A percentile compares a stretch with the other conserved stretches of the same genome.
Conservation (phyloP, 306 rosid species). For the Fagus sylvatica region DNA sequence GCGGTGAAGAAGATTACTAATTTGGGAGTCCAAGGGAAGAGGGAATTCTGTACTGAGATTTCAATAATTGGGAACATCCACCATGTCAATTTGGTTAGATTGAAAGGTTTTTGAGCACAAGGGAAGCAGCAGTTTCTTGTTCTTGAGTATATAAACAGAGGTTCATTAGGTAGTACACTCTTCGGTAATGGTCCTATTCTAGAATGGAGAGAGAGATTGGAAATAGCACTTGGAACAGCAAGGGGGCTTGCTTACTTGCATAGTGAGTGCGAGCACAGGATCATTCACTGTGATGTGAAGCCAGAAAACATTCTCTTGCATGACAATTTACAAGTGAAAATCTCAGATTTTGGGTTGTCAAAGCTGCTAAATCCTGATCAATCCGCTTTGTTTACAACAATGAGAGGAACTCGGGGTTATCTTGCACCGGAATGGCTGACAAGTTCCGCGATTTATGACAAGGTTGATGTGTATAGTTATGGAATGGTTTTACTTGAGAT, state of each 20-base stretch:
- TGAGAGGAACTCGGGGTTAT: constrained; percentile 93
- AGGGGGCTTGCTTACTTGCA: constrained; percentile 93
- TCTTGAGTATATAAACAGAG: constrained; percentile 85
- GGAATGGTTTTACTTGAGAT: constrained; percentile 93
- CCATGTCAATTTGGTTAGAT: constrained; percentile 79
- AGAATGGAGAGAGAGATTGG: constrained; percentile 86
- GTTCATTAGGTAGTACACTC: constrained; percentile 75
- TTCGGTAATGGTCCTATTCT: constrained; percentile 71
- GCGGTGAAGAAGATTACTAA: constrained; percentile 89
- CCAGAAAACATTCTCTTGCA: constrained; percentile 90
- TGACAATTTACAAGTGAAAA: constrained; percentile 69
- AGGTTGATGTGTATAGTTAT: constrained; percentile 80
- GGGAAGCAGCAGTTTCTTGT: constrained; percentile 72
- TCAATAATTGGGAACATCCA: constrained; percentile 80
- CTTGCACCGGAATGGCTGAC: constrained; percentile 98
- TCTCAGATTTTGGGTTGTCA: constrained; percentile 93
- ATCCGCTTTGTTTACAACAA: constrained; percentile 82
- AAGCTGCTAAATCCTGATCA: constrained; percentile 76
- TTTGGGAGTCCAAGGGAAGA: constrained; percentile 76
- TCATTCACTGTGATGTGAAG: constrained; percentile 91
- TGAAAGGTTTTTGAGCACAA: constrained; percentile 80
- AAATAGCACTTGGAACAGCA: constrained; percentile 84
- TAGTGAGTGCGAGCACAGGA: constrained; percentile 70
- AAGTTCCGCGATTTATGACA: constrained; percentile 75
- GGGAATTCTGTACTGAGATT: constrained; percentile 86